A percentile compares a stretch with the other conserved stretches of the same genome.
Evolutionary conservation across 2,329 filamentous ascomycete species (phyloP).

Genomic region (Lasiodiplodia citricola): DNA sequence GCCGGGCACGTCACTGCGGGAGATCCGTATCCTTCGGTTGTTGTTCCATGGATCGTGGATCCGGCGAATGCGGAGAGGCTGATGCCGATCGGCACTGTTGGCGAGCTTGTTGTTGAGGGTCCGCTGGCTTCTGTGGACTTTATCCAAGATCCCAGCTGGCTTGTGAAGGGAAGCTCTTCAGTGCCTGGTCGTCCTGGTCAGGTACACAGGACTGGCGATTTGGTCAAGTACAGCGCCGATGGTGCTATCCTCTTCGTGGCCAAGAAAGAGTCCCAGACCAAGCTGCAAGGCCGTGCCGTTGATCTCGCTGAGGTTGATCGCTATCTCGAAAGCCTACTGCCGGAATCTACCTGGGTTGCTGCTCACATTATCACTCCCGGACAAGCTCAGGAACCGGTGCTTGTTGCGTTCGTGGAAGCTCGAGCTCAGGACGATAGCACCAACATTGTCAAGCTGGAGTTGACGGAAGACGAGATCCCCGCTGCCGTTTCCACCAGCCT

Average conservation of each 20-base stretch:
- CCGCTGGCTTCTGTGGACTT: conserved; percentile 36
- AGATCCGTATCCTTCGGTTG: conserved; percentile 26
- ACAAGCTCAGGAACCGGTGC: background rate
- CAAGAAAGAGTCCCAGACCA: conserved; percentile 30
- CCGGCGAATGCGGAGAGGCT: conserved; percentile 42
- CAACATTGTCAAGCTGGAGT: background rate
- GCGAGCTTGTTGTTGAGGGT: conserved; percentile 51
- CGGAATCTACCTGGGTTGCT: background rate
- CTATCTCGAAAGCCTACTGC: conserved; percentile 37
- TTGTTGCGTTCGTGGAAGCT: background rate
- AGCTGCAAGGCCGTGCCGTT: background rate
- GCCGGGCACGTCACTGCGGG: conserved; percentile 40
- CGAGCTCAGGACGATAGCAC: background rate
- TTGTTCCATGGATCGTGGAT: conserved; percentile 39
- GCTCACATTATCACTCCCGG: background rate
- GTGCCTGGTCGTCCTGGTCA: background rate
- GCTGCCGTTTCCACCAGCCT: background rate
- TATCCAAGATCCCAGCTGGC: conserved; percentile 41
- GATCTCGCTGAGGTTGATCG: conserved; percentile 47
- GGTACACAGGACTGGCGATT: conserved; percentile 45
- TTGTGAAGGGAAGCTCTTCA: conserved; percentile 39
- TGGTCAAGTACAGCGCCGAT: conserved; percentile 44
- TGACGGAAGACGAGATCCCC: background rate
- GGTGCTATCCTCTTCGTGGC: conserved; percentile 37
- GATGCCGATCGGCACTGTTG: conserved; percentile 48